Percentiles rank a stretch among this genome's conserved stretches.
Conservation (phyloP, 768 basidiomycete species). For the Boletus tomentosulus region DNA sequence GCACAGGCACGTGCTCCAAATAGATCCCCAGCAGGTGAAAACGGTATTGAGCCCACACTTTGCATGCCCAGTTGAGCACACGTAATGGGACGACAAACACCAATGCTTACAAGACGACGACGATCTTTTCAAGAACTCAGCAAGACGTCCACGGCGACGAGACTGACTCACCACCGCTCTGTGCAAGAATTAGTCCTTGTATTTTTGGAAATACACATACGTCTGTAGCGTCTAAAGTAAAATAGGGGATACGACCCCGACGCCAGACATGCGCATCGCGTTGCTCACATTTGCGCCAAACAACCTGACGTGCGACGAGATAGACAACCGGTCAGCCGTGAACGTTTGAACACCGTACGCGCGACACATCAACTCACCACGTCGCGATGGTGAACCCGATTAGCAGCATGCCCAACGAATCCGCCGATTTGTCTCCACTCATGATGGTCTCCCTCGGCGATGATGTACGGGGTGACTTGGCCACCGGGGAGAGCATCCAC, state of each 20-base stretch:
- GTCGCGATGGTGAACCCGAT: conserved; percentile 10
- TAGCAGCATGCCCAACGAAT: conserved; percentile 9
- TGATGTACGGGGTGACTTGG: background rate
- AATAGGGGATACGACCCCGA: too few relatives aligned
- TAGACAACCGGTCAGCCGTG: too few relatives aligned
- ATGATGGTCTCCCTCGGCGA: background rate
- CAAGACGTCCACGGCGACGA: background rate
- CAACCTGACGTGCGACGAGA: too few relatives aligned
- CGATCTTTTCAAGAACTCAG: conserved; percentile 1
- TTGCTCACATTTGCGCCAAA: too few relatives aligned
- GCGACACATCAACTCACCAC: too few relatives aligned
- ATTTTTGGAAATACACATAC: conserved; percentile 8
- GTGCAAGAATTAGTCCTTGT: background rate
- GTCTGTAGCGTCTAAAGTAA: conserved; percentile 5
- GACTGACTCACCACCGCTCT: conserved; percentile 6
- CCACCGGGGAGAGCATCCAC: too few relatives aligned
- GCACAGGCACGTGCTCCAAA: conserved; percentile 2
- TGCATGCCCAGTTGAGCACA: background rate
- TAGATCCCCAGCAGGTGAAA: conserved; percentile 10
- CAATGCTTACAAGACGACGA: conserved; percentile 1
- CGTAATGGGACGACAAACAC: background rate
- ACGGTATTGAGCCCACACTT: conserved; percentile 9
- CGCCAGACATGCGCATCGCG: too few relatives aligned
- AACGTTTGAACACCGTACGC: too few relatives aligned
- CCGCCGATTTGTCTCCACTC: background rate